A percentile compares a stretch with the other conserved stretches of the same genome.
Conservation (phyloP, 805 yeast species). For the Candida anglica region DNA sequence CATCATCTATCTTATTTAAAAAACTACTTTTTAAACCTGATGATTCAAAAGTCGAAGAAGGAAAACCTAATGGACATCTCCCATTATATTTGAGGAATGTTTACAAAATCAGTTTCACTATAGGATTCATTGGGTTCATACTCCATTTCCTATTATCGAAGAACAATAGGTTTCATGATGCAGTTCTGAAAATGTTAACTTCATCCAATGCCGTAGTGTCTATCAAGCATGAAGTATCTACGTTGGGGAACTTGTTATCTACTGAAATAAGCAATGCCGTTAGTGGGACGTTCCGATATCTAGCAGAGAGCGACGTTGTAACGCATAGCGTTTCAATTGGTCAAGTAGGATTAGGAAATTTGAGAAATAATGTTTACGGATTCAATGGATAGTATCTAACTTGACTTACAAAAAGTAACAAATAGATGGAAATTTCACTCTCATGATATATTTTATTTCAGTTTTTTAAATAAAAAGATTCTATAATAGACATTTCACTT, state of each 20-base stretch:
- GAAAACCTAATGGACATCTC: conserved; percentile 3
- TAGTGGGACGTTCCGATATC: no score
- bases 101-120: conserved; percentile 31
- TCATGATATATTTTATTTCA: no score
- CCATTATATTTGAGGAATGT: conserved; percentile 13
- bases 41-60: no score
- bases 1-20: conserved; percentile 28
- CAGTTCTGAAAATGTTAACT: no score
- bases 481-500: not conserved
- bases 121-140: conserved; percentile 37
- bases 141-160: conserved; percentile 28
- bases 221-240: no score
- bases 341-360: conserved; percentile 32
- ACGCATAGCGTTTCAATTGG: conserved; percentile 16
- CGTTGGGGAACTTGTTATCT: no score
- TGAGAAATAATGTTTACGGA: conserved; percentile 25
- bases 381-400: conserved; percentile 7
- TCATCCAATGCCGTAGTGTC: no score
- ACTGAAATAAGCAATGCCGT: no score
- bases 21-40: conserved; percentile 17
- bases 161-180: conserved; percentile 10
- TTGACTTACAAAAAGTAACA: no score
- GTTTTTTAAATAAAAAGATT: no score
- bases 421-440: no score
- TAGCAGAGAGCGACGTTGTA: conserved; percentile 15